A percentile compares a stretch with the other conserved stretches of the same genome.
These are phyloP conservation scores for Prunus kanzakura DNA, from an alignment of 306 rosid species.

Conservation along the genomic window DNA sequence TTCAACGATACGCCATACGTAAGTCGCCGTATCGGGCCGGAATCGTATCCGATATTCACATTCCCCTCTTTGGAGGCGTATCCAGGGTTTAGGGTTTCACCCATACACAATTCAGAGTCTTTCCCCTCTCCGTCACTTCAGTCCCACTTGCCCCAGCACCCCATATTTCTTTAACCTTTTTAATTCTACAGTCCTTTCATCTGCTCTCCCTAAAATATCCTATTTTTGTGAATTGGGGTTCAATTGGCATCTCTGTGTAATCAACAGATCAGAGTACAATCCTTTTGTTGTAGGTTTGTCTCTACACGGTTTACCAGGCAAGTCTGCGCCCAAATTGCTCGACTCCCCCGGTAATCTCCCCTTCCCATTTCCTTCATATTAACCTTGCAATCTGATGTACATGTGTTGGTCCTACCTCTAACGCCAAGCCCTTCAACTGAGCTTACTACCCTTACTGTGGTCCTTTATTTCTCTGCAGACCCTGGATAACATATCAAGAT, in stretches of 20 bases:
- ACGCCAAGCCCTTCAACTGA: too few species aligned
- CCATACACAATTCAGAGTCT: too few species aligned
- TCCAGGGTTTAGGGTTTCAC: background rate
- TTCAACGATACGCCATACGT: too few species aligned
- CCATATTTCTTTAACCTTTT: too few species aligned
- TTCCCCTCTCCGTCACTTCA: background rate
- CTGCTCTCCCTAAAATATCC: background rate
- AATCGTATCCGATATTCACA: too few species aligned
- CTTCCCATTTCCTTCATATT: background rate
- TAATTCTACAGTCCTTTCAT: background rate
- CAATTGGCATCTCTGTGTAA: background rate
- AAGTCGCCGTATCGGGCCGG: too few species aligned
- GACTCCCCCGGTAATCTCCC: background rate
- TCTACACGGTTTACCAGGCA: background rate
- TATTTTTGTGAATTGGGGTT: background rate
- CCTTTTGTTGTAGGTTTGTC: background rate
- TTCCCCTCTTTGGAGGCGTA: too few species aligned
- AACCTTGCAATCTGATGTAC: background rate
- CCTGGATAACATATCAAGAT: background rate
- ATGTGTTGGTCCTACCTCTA: too few species aligned
- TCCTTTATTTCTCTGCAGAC: too few species aligned
- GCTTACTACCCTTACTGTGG: too few species aligned
- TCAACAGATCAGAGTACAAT: background rate
- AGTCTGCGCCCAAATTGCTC: too few species aligned
- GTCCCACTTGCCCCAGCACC: background rate